Conservation (phyloP, 257 asterid genomes). For the Anisodus tanguticus region DNA sequence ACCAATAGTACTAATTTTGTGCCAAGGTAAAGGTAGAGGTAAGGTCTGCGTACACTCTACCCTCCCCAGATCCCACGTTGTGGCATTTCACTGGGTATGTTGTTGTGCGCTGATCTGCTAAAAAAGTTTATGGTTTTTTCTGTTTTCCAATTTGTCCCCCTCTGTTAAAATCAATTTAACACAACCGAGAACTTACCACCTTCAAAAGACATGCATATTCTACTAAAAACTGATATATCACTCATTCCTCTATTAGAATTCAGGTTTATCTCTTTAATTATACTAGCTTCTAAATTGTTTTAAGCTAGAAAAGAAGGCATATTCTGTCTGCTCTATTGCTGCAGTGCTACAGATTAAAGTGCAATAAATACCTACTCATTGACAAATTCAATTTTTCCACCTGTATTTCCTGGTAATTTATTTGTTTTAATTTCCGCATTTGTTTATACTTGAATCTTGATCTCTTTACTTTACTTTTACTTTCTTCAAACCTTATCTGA, state of each 20-base stretch:
- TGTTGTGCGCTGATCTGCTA: background rate
- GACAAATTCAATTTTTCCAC: background rate
- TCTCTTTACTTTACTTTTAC: too few relatives aligned
- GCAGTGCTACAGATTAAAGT: background rate
- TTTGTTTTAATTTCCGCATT: constrained; percentile 5
- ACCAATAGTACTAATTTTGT: too few relatives aligned
- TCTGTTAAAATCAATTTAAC: background rate
- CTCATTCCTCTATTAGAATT: background rate
- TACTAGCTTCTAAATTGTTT: background rate
- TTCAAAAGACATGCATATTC: background rate
- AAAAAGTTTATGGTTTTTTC: too few relatives aligned
- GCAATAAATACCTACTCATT: background rate
- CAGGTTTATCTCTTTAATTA: background rate
- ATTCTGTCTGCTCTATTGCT: background rate
- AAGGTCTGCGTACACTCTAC: too few relatives aligned
- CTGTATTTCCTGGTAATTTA: background rate
- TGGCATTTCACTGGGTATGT: too few relatives aligned
- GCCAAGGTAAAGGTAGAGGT: too few relatives aligned
- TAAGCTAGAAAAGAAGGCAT: constrained; percentile 11
- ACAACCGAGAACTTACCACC: background rate
- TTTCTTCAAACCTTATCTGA: too few relatives aligned
- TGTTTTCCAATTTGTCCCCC: background rate
- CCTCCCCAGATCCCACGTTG: too few relatives aligned
- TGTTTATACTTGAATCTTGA: background rate
- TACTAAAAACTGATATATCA: background rate